Conservation (phyloP, 2,329 filamentous ascomycete genomes). For the Decorospora gaudefroyi region DNA sequence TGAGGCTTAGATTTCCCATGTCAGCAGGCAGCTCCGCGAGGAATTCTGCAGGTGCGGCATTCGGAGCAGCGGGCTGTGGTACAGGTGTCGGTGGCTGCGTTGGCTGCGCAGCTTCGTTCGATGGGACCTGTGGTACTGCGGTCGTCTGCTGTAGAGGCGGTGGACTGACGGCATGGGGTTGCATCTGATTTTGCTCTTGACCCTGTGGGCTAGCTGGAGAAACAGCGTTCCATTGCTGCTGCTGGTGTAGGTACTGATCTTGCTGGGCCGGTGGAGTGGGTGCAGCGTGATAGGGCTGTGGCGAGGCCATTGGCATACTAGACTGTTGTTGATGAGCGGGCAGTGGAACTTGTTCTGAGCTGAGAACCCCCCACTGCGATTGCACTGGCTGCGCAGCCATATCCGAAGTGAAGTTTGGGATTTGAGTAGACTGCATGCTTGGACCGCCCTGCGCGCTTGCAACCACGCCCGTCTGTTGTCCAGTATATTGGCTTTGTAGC, state of each 20-base stretch:
- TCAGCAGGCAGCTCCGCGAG: slow-evolving; percentile 45
- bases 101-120: slow-evolving; percentile 14
- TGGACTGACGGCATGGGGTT: slow-evolving; percentile 23
- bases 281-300: slow-evolving; percentile 19
- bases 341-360: slow-evolving; percentile 3
- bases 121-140: slow-evolving; percentile 14
- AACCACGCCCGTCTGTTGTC: slow-evolving; percentile 37
- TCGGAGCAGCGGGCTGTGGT: slow-evolving; percentile 10
- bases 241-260: slow-evolving; percentile 27
- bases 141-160: slow-evolving; percentile 22
- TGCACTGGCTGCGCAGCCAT: slow-evolving; percentile 15
- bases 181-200: slow-evolving; percentile 15
- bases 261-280: slow-evolving; percentile 19
- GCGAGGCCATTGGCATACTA: slow-evolving; percentile 11
- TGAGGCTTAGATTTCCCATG: slow-evolving; percentile 32
- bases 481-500: slow-evolving; percentile 16
- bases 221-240: slow-evolving; percentile 33
- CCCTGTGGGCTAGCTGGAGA: slow-evolving; percentile 22
- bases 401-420: slow-evolving; percentile 10
- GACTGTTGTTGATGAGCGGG: slow-evolving; percentile 13
- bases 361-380: slow-evolving; percentile 14
- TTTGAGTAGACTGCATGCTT: slow-evolving; percentile 18
- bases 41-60: slow-evolving; percentile 32
- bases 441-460: slow-evolving; percentile 16
- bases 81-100: slow-evolving; percentile 20